A percentile compares a stretch with the other conserved stretches of the same genome.
These are phyloP conservation scores for Zostera marina DNA, from an alignment of 116 monocot species.

Conservation along the genomic window DNA sequence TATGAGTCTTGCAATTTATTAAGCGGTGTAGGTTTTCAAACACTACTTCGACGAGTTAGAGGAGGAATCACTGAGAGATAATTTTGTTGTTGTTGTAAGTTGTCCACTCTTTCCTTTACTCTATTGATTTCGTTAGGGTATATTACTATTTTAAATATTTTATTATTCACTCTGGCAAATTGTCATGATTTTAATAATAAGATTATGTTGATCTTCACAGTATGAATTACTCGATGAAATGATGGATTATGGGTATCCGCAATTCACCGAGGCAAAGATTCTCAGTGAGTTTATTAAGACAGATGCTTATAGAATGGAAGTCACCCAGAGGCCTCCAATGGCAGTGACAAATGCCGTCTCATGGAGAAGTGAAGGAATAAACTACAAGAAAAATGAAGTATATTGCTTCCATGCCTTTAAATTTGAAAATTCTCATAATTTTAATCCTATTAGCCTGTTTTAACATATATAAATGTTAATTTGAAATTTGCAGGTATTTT, in stretches of 20 bases:
- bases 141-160: too few relatives aligned
- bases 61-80: constrained; percentile 94
- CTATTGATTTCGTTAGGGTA: too few relatives aligned
- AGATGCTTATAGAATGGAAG: constrained; percentile 98
- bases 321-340: constrained; percentile 91
- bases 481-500: constrained; percentile 49
- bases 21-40: constrained; percentile 55
- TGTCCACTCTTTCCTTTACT: background rate
- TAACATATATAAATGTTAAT: background rate
- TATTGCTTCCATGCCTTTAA: constrained; percentile 8
- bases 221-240: constrained; percentile 98
- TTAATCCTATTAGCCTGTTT: background rate
- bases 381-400: constrained; percentile 98
- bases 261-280: constrained; percentile 93
- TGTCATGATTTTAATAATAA: background rate
- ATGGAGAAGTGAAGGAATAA: constrained; percentile 94
- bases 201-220: constrained; percentile 17
- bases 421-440: background rate
- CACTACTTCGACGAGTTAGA: constrained; percentile 98
- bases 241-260: constrained; percentile 99
- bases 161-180: too few relatives aligned
- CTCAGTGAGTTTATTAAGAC: constrained; percentile 97
- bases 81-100: constrained; percentile 97
- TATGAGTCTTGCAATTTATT: too few relatives aligned
- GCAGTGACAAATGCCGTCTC: constrained; percentile 98